Base-by-base conservation (phyloP, 1,284 basidiomycete species). In the Tremellales sp. region DNA sequence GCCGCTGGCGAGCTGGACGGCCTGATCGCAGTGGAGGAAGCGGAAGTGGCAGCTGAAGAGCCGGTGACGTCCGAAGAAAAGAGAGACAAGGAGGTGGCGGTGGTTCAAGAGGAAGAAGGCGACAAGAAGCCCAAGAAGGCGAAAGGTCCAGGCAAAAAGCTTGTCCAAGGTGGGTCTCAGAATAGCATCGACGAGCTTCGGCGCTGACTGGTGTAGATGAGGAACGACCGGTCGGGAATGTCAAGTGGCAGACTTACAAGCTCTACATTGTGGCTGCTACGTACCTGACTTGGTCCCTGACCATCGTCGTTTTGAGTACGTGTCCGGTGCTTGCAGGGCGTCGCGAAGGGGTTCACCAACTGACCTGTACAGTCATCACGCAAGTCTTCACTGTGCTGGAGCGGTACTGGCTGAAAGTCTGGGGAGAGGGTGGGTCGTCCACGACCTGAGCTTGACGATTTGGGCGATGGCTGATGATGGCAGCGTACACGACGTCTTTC, bases 171-270 rank as follows among this genome's bases (percentile, higher is more conserved):
- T 59, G 37, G 43, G 60, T 48, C 47, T 6, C 17, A 15, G 12
- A 24, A 22, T 23, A n/a, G n/a, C n/a, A 31, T n/a, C 21, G 3
- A 29, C 19, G 19, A 7, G 12, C 23, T 47, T 31, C 25, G 21
- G 26, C 11, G 25, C 17, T 33, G 10, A 8, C 40, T n/a, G 19
- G 29, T 33, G 39, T 35, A 66, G 68, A 72, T 43, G 70, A 72
- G 51, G 82, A 84, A 58, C 75, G 87, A 19, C 83, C 85, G 37
- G 77, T 79, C 1, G 87, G 87, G 2, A 80, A 81, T 45, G 87
- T 91, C 29, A 87, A 88, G 63, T 86, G 84, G 84, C 66, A 71
- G 2, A 84, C 89, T 40, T 91, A 91, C 67, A 82, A 84, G 55
- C 84, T 81, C 12, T 90, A 90, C 67, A 75, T 91, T 51, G 78